Percentiles rank a stretch among this genome's conserved stretches.
phyloP scores from a whole-genome alignment of 2,329 filamentous ascomycete genomes.

The Hymenoscyphus salicellus region DNA sequence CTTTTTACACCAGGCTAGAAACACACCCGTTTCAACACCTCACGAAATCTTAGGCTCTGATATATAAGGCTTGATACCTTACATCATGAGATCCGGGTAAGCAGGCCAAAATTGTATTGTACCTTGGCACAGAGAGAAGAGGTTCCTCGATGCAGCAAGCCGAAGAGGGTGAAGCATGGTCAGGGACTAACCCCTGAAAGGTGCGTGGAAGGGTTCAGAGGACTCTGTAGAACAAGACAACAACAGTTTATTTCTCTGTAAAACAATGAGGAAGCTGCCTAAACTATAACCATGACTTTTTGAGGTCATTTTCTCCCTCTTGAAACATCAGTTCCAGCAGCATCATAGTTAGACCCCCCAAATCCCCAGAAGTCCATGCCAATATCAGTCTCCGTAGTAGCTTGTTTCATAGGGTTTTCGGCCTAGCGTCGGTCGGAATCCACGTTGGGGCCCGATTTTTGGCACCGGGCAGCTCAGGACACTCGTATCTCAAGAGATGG shows the following conservation, averaged over 20 bases:
- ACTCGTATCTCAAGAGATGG: not conserved
- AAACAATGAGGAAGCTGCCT: not conserved
- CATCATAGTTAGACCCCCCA: not conserved
- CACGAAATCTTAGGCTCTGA: too few species aligned
- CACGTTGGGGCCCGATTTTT: not conserved
- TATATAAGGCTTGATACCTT: not conserved
- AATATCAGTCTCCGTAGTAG: not conserved
- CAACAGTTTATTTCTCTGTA: too few species aligned
- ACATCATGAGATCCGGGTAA: not conserved
- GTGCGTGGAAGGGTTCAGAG: not conserved
- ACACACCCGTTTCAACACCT: not conserved
- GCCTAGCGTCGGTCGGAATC: not conserved
- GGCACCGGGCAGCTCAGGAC: not conserved
- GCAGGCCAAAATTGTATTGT: not conserved
- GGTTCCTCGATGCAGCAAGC: not conserved
- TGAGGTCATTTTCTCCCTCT: not conserved
- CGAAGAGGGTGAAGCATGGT: not conserved
- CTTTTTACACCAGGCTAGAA: not conserved
- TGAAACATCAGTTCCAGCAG: not conserved
- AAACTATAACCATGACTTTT: not conserved
- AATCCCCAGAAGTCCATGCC: not conserved
- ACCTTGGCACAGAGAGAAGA: not conserved
- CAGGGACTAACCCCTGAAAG: not conserved
- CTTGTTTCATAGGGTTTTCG: not conserved
- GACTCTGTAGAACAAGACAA: too few species aligned